A percentile compares a stretch with the other conserved stretches of the same genome.
Conservation (phyloP, 2,329 filamentous ascomycete genomes). For the Curvularia eragrostidis region DNA sequence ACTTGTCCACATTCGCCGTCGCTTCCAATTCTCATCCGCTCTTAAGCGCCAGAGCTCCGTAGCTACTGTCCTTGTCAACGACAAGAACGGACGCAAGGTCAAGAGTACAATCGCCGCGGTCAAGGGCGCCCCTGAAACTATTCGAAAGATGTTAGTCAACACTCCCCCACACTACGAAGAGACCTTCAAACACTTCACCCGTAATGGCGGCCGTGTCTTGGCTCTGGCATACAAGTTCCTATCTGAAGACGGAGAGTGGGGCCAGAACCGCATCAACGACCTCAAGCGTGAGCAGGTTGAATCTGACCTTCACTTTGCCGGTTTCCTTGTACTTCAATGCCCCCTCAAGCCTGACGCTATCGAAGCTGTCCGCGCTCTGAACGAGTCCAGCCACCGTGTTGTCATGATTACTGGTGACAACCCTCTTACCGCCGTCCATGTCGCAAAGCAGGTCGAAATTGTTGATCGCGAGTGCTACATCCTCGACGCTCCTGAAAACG, state of each 20-base stretch:
- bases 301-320: conserved; percentile 82
- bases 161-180: conserved; percentile 92
- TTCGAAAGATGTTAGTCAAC: conserved; percentile 86
- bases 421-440: conserved; percentile 92
- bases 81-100: conserved; percentile 74
- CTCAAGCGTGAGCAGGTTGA: conserved; percentile 94
- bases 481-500: conserved; percentile 91
- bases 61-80: conserved; percentile 76
- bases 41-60: conserved; percentile 96
- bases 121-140: conserved; percentile 97
- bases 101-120: conserved; percentile 92
- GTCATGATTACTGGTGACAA: conserved; percentile 99
- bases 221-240: conserved; percentile 94
- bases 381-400: conserved; percentile 97
- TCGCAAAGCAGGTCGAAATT: conserved; percentile 94
- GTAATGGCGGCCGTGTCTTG: conserved; percentile 92
- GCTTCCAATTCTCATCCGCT: conserved; percentile 97
- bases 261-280: conserved; percentile 86
- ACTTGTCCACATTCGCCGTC: conserved; percentile 89
- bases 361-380: conserved; percentile 93
- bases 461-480: conserved; percentile 95
- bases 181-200: conserved; percentile 97
- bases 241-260: conserved; percentile 79
- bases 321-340: conserved; percentile 93
- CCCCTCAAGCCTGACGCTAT: conserved; percentile 96